These are phyloP conservation scores for Diaporthe australafricana DNA, from an alignment of 2,329 filamentous ascomycete genomes.

Conservation along the genomic window DNA sequence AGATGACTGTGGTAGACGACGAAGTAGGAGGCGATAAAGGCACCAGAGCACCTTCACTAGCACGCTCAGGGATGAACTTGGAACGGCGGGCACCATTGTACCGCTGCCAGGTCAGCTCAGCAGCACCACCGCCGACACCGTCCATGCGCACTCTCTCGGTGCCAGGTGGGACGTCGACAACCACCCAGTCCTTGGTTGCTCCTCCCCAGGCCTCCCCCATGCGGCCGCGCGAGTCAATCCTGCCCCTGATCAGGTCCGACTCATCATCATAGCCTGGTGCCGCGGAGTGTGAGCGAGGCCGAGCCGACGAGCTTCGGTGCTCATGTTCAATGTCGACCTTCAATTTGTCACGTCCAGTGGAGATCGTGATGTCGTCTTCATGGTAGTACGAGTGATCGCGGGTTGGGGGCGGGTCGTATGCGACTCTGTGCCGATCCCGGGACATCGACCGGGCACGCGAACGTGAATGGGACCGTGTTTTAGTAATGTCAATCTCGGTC, in stretches of 20 bases:
- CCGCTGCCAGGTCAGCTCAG: constrained; percentile 82
- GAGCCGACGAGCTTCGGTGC: constrained; percentile 48
- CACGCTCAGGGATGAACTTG: constrained; percentile 78
- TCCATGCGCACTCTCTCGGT: constrained; percentile 87
- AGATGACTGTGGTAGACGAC: constrained; percentile 41
- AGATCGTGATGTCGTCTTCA: constrained; percentile 77
- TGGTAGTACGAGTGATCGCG: constrained; percentile 56
- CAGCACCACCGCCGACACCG: constrained; percentile 77
- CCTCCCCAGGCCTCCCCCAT: constrained; percentile 81
- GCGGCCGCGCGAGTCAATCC: constrained; percentile 70
- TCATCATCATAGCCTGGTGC: constrained; percentile 72
- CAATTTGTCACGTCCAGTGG: constrained; percentile 64
- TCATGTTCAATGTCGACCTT: constrained; percentile 56
- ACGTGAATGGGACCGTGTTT: constrained; percentile 52
- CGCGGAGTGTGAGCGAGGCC: constrained; percentile 64
- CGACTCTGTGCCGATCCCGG: constrained; percentile 47
- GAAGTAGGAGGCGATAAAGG: constrained; percentile 50
- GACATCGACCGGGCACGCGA: constrained; percentile 54
- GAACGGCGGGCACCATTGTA: constrained; percentile 83
- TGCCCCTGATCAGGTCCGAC: constrained; percentile 69
- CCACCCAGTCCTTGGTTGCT: constrained; percentile 81
- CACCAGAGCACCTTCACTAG: constrained; percentile 51
- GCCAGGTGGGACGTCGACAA: constrained; percentile 86
- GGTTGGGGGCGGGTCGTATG: constrained; percentile 44
- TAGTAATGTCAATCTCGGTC: constrained; percentile 69